Conservation (phyloP, 176 grass and related monocot genomes). For the Oryza nivara region DNA sequence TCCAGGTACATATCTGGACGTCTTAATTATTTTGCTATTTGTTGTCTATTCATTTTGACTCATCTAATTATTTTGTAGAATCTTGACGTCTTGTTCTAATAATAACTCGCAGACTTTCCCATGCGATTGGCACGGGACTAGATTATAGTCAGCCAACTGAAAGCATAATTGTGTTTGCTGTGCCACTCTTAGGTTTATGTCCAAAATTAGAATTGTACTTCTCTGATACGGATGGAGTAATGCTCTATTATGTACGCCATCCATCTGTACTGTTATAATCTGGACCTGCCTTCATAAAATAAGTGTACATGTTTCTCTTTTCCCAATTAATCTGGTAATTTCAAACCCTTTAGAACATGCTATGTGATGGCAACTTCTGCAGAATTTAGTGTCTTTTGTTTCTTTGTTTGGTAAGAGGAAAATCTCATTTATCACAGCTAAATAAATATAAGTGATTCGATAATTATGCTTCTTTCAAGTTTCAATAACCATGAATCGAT, state of each 20-base stretch:
- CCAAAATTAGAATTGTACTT: not conserved
- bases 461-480: slow-evolving; percentile 1
- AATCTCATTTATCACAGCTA: slow-evolving; percentile 12
- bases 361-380: slow-evolving; percentile 3
- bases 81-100: not conserved
- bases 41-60: slow-evolving; percentile 1
- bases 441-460: slow-evolving; percentile 13
- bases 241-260: not conserved
- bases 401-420: not conserved
- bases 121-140: not conserved
- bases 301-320: not conserved
- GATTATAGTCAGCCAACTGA: not conserved
- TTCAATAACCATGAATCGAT: not conserved
- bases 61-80: slow-evolving; percentile 6
- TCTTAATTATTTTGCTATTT: slow-evolving; percentile 9
- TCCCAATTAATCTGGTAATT: not conserved
- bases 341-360: not conserved
- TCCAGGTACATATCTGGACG: slow-evolving; percentile 58
- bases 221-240: not conserved
- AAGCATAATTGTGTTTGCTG: not conserved
- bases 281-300: not conserved
- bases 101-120: not conserved
- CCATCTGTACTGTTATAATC: not conserved
- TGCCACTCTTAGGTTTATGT: not conserved
- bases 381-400: not conserved